Evolutionary conservation across 2,329 filamentous ascomycete genomes (phyloP).

Genomic region (Colletotrichum paranaense): DNA sequence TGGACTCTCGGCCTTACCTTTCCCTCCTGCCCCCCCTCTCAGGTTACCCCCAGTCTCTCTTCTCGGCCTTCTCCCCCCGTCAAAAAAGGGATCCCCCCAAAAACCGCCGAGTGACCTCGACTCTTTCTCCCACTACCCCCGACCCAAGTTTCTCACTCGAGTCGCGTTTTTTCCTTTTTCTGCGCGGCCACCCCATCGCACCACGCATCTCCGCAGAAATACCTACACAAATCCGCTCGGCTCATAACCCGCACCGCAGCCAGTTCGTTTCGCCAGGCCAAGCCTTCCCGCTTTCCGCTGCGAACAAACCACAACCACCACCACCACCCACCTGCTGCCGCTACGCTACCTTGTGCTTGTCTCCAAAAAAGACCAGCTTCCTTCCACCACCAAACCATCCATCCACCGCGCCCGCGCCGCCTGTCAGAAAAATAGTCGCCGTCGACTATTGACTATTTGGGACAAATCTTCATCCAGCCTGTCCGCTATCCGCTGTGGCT

Average conservation of each 20-base stretch:
- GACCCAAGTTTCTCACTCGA: constrained; percentile 22
- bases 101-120: background rate
- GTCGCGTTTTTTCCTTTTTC: constrained; percentile 33
- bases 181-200: constrained; percentile 14
- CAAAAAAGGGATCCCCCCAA: background rate
- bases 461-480: constrained; percentile 4
- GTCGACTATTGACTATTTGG: constrained; percentile 21
- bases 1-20: constrained; percentile 3
- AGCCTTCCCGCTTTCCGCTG: constrained; percentile 13
- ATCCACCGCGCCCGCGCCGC: constrained; percentile 3
- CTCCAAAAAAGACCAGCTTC: constrained; percentile 1
- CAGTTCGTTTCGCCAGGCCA: constrained; percentile 27
- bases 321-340: background rate
- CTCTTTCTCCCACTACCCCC: background rate
- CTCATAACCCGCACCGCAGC: constrained; percentile 25
- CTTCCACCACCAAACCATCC: constrained; percentile 10
- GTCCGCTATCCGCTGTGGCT: constrained; percentile 8
- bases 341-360: background rate
- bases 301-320: constrained; percentile 14
- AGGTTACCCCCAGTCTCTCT: constrained; percentile 4
- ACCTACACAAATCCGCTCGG: constrained; percentile 22
- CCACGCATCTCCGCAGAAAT: constrained; percentile 20
- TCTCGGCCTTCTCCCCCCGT: background rate
- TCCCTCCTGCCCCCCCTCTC: background rate
- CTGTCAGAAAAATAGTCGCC: constrained; percentile 32